A percentile compares a stretch with the other conserved stretches of the same genome.
phyloP scores from a whole-genome alignment of 129 eudicot genomes.

The Flaveria brownii region DNA sequence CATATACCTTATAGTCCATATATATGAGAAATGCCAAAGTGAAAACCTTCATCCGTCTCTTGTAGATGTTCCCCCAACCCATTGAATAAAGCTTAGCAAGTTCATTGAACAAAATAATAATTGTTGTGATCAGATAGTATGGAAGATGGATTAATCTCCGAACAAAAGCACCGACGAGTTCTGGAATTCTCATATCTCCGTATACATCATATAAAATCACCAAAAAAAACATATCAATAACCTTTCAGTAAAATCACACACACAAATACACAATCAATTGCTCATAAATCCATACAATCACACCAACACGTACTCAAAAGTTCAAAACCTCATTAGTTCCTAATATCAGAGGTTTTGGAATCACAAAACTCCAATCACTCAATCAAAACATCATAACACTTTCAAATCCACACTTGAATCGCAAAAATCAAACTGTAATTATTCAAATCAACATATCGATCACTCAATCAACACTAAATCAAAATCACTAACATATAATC shows the following conservation, averaged over 20 bases:
- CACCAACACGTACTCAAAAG: slow-evolving; percentile 14
- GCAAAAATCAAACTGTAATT: slow-evolving; percentile 5
- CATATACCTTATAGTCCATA: slow-evolving; percentile 75
- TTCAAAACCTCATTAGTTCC: slow-evolving; percentile 1
- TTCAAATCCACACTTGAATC: slow-evolving; percentile 5
- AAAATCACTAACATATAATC: neutral
- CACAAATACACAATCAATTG: too few species aligned
- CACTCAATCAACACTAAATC: neutral
- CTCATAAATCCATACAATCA: slow-evolving; percentile 4
- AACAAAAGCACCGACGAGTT: slow-evolving; percentile 37
- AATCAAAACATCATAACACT: neutral
- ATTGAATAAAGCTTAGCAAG: slow-evolving; percentile 43
- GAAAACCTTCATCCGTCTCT: slow-evolving; percentile 81
- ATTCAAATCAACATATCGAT: slow-evolving; percentile 8
- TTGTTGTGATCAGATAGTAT: slow-evolving; percentile 41
- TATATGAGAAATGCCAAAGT: slow-evolving; percentile 74
- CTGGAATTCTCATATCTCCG: slow-evolving; percentile 41
- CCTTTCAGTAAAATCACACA: neutral
- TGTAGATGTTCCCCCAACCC: slow-evolving; percentile 85
- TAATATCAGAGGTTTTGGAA: neutral
- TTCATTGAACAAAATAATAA: slow-evolving; percentile 41
- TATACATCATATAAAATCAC: slow-evolving; percentile 12
- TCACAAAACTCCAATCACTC: neutral
- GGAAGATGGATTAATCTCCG: slow-evolving; percentile 37
- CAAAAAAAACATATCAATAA: slow-evolving; percentile 30